Evolutionary conservation across 2,329 filamentous ascomycete genomes (phyloP), one percentile per base, ranked within the genome.

Genomic region (Arthrobotrys iridis): DNA sequence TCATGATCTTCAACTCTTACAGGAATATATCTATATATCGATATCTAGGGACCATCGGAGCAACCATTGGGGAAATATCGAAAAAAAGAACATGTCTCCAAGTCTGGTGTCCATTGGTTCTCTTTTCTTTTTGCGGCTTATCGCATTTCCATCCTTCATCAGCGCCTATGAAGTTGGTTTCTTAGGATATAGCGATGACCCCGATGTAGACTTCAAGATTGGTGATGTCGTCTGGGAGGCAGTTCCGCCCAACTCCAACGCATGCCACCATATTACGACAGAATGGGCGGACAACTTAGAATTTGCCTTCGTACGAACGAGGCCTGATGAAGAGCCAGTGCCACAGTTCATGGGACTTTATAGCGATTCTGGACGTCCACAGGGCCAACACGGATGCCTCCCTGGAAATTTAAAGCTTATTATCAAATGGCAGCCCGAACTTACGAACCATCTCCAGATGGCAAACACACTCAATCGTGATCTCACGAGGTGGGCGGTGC

Each of bases 311-410:
- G 13, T 62, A 13, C 41, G 41, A 22, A 35, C 58, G 0, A 33
- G 8, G 1, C 40, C 28, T 4, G 13, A 20, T 15, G 18, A 48
- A 35, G 26, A 30, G 1, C 41, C 58, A 1, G n/a, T 45, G 8
- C 58, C 58, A n/a, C 58, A 4, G 7, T 48, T 46, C 10, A 62
- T 62, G 15, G 58, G 58, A 2, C 28, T 62, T 2, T 62, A 62
- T 7, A 28, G 43, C 4, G 15, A 45, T n/a, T 22, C 20, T 6
- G n/a, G 2, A 7, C 48, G 28, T n/a, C 28, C 28, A 13, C 7
- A 1, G 4, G 28, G n/a, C 15, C 11, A 40, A 6, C 10, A 13
- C 5, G 48, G 48, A n/a, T 55, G 48, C 10, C 33, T 22, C 6
- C 3, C 13, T 35, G 1, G 2, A 2, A 55, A 55, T 30, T 20